Conservation (phyloP, 1,284 basidiomycete genomes). For the Lignosus rhinocerotis region DNA sequence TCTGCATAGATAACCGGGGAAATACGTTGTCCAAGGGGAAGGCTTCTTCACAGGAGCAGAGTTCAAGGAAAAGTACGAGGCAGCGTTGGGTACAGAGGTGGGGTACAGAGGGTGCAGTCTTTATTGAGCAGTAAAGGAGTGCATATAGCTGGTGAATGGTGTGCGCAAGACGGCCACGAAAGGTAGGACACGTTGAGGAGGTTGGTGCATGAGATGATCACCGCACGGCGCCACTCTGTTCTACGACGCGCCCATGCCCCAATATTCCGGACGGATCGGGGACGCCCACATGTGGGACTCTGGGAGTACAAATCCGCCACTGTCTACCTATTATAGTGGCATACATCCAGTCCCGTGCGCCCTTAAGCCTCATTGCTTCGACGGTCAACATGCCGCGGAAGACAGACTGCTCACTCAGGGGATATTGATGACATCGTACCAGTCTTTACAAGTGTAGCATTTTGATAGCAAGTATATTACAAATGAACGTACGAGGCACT, state of each 20-base stretch:
- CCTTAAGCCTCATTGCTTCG: too few species aligned
- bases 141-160: conserved; percentile 11
- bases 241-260: conserved; percentile 3
- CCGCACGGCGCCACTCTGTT: neutral
- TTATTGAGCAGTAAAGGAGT: conserved; percentile 2
- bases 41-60: neutral
- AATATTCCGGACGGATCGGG: conserved; percentile 16
- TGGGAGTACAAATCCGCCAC: too few species aligned
- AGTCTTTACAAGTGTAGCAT: too few species aligned
- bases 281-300: conserved; percentile 12
- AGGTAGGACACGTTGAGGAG: conserved; percentile 7
- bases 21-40: neutral
- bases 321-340: too few species aligned
- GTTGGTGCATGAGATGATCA: conserved; percentile 11
- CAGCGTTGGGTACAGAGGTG: neutral
- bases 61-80: neutral
- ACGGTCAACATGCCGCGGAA: too few species aligned
- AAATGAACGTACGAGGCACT: too few species aligned
- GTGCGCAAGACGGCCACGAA: conserved; percentile 5
- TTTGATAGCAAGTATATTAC: too few species aligned
- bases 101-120: conserved; percentile 14
- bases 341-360: too few species aligned
- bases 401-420: too few species aligned
- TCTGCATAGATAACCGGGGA: conserved; percentile 6
- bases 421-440: too few species aligned